Percentiles rank a stretch among this genome's conserved stretches.
These are phyloP conservation scores for Mycena rebaudengoi DNA, from an alignment of 768 basidiomycete genomes.

Conservation along the genomic window DNA sequence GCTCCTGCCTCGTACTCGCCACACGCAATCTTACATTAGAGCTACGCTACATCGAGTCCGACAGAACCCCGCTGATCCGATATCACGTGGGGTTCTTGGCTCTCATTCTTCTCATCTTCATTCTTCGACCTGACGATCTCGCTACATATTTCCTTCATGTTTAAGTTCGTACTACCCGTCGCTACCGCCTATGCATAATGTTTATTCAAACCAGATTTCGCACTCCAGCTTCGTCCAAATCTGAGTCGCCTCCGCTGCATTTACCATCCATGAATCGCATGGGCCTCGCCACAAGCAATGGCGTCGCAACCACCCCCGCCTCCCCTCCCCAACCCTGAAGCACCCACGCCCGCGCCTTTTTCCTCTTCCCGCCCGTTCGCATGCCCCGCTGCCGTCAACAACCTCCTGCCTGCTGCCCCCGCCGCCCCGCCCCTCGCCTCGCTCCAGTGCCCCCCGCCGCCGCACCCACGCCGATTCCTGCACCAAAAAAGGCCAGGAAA, in stretches of 20 bases:
- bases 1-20: neutral
- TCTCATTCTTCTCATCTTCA: neutral
- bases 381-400: neutral
- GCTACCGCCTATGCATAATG: too few relatives aligned
- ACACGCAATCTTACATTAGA: neutral
- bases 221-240: neutral
- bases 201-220: neutral
- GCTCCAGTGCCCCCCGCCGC: neutral
- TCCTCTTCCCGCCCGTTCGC: neutral
- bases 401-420: neutral
- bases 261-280: neutral
- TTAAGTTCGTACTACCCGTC: too few relatives aligned
- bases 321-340: neutral
- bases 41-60: conserved; percentile 25
- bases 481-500: neutral
- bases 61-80: neutral
- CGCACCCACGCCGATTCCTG: neutral
- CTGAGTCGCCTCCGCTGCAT: neutral
- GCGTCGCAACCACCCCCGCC: neutral
- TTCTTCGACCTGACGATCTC: neutral
- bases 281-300: neutral
- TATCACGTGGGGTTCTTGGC: neutral
- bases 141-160: neutral
- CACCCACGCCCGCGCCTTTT: neutral
- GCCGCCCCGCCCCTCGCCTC: neutral